Evolutionary conservation across 345 rosid species (phyloP).

Genomic region (Ceriops tagal): DNA sequence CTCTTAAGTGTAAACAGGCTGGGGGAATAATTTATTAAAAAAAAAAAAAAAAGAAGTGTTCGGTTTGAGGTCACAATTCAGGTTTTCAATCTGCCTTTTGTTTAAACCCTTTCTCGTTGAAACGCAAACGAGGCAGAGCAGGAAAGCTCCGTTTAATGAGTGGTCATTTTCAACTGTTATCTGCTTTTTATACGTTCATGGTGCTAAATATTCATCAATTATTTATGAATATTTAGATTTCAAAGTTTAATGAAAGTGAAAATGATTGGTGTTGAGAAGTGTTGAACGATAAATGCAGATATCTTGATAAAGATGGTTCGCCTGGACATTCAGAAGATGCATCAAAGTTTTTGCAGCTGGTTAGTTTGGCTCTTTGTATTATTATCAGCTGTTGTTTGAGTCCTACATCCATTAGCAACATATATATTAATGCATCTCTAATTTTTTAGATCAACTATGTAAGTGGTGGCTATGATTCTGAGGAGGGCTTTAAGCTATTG

Average conservation of each 20-base stretch:
- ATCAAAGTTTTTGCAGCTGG: conserved; percentile 76
- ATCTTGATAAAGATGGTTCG: conserved; percentile 58
- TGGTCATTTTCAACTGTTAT: not conserved
- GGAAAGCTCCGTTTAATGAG: not conserved
- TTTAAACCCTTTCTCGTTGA: no score
- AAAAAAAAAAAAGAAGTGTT: not conserved
- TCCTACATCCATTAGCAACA: conserved; percentile 7
- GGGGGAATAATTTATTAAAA: no score
- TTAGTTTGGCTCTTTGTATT: conserved; percentile 32
- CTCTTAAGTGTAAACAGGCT: no score
- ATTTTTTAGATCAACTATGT: conserved; percentile 82
- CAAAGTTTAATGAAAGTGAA: conserved; percentile 5
- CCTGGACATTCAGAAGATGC: conserved; percentile 40
- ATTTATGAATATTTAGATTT: not conserved
- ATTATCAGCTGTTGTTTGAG: conserved; percentile 6
- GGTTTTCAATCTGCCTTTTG: not conserved
- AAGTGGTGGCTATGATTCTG: conserved; percentile 76
- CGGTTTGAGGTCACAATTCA: not conserved
- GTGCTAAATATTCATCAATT: conserved; percentile 8
- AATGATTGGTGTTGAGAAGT: conserved; percentile 7
- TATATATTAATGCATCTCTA: conserved; percentile 5
- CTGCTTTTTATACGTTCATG: not conserved
- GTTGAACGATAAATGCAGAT: conserved; percentile 40
- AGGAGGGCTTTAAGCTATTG: conserved; percentile 71
- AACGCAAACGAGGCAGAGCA: not conserved